These are phyloP conservation scores for Aspergillus coremiiformis DNA, from an alignment of 495 filamentous ascomycete species.

Conservation along the genomic window DNA sequence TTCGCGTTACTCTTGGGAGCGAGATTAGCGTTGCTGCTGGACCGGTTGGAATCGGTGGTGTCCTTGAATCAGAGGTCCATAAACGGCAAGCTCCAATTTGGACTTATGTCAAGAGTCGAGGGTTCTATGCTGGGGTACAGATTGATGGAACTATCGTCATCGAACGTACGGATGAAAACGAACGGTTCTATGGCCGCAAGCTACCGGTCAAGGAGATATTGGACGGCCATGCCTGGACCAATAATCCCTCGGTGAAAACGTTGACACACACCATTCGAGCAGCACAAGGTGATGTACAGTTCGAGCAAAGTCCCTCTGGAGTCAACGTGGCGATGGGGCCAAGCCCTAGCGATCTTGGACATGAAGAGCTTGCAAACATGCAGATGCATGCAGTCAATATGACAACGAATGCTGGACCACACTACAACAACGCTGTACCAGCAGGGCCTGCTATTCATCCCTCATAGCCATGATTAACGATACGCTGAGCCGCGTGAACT, in stretches of 20 bases:
- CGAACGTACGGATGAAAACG: slow-evolving; percentile 71
- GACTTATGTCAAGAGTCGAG: slow-evolving; percentile 68
- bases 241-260: neutral
- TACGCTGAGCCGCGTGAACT: too few species aligned
- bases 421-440: neutral
- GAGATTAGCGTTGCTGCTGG: slow-evolving; percentile 63
- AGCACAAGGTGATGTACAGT: slow-evolving; percentile 1
- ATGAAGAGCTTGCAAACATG: neutral
- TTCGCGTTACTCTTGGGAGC: slow-evolving; percentile 58
- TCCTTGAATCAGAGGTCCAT: slow-evolving; percentile 56
- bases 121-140: slow-evolving; percentile 66
- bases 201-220: slow-evolving; percentile 63
- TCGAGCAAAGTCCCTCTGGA: neutral
- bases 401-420: neutral
- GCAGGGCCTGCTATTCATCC: neutral
- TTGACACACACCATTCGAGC: neutral
- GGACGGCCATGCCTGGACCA: slow-evolving; percentile 46
- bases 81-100: slow-evolving; percentile 57
- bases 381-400: neutral
- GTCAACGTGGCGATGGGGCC: slow-evolving; percentile 1
- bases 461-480: too few species aligned
- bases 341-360: slow-evolving; percentile 5
- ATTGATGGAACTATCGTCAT: slow-evolving; percentile 66
- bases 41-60: slow-evolving; percentile 55
- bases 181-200: slow-evolving; percentile 59